Evolutionary conservation across 345 rosid species (phyloP).

Genomic region (Hibiscus trionum): DNA sequence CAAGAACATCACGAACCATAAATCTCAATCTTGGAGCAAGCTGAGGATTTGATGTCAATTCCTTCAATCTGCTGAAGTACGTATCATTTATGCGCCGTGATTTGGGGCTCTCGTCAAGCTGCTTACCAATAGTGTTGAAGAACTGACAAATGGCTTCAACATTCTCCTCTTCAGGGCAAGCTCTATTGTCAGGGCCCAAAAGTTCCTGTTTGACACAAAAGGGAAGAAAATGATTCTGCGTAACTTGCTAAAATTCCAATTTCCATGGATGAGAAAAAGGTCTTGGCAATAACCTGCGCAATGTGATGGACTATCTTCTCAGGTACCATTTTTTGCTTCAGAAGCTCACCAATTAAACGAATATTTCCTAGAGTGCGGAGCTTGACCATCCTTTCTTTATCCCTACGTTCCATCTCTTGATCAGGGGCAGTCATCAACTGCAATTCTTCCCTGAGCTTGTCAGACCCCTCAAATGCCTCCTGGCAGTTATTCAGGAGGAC

Average conservation of each 20-base stretch:
- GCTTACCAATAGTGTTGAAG: constrained; percentile 79
- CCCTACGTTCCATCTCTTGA: constrained; percentile 75
- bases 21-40: constrained; percentile 51
- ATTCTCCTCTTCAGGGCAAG: constrained; percentile 79
- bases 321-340: constrained; percentile 91
- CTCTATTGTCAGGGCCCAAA: constrained; percentile 50
- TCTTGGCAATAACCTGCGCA: constrained; percentile 41
- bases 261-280: constrained; percentile 1
- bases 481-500: not conserved
- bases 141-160: constrained; percentile 90
- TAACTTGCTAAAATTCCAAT: not conserved
- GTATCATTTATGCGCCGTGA: constrained; percentile 57
- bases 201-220: constrained; percentile 51
- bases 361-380: constrained; percentile 85
- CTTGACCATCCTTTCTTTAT: constrained; percentile 73
- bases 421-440: constrained; percentile 67
- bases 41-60: constrained; percentile 49
- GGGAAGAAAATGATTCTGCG: not conserved
- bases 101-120: constrained; percentile 67
- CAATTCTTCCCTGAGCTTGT: constrained; percentile 64
- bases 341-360: constrained; percentile 87
- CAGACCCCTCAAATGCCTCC: constrained; percentile 40
- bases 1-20: constrained; percentile 39
- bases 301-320: constrained; percentile 92
- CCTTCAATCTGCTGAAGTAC: constrained; percentile 63